Conservation (phyloP, 805 yeast species). For the Kockiozyma suomiensis region DNA sequence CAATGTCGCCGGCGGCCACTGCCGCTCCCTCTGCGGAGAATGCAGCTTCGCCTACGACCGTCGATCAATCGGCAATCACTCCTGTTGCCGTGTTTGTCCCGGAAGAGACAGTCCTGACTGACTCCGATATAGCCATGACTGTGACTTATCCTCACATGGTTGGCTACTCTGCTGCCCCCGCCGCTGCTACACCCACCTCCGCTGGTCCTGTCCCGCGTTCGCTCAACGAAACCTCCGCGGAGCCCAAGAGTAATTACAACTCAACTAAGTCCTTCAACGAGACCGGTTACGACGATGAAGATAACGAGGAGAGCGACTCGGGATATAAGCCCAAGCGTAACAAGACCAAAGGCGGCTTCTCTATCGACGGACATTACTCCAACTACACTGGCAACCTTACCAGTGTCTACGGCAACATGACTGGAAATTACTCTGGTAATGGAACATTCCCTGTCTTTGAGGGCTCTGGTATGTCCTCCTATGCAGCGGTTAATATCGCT, state of each 20-base stretch:
- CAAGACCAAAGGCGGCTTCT: not conserved
- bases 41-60: conserved; percentile 6
- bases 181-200: conserved; percentile 10
- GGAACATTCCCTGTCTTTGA: conserved; percentile 5
- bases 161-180: conserved; percentile 28
- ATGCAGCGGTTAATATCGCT: not conserved
- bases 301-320: not conserved
- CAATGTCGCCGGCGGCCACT: conserved; percentile 8
- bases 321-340: conserved; percentile 5
- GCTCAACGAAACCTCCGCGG: not conserved
- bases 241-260: not conserved
- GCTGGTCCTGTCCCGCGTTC: conserved; percentile 6
- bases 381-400: conserved; percentile 3
- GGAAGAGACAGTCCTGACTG: conserved; percentile 21
- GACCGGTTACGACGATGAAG: not conserved
- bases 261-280: not conserved
- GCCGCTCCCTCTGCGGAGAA: conserved; percentile 2
- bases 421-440: conserved; percentile 15
- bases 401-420: conserved; percentile 3
- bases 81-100: conserved; percentile 26
- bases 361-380: not conserved
- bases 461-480: conserved; percentile 1
- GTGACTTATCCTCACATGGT: conserved; percentile 27
- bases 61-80: conserved; percentile 12
- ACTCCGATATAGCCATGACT: conserved; percentile 20